A percentile compares a stretch with the other conserved stretches of the same genome.
These are phyloP conservation scores for Colletotrichum sp. DNA, from an alignment of 2,329 filamentous ascomycete genomes.

Conservation along the genomic window DNA sequence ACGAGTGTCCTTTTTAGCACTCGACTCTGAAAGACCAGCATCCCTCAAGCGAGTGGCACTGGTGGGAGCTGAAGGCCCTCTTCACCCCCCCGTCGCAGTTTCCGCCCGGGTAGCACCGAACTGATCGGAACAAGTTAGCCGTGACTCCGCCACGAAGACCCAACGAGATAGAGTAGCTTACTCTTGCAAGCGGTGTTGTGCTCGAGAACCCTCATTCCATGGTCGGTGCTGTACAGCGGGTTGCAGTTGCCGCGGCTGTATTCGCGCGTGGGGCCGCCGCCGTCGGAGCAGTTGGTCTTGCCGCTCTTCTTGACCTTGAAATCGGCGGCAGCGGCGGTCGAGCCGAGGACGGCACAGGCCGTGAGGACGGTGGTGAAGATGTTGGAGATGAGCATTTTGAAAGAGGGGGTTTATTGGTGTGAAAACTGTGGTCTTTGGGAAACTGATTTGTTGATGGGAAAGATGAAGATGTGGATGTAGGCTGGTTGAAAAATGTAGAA, in stretches of 20 bases:
- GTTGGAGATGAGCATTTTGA: background rate
- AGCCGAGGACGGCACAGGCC: background rate
- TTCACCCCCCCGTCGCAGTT: background rate
- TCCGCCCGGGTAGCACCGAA: background rate
- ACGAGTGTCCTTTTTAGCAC: rapidly evolving
- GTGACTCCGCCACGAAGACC: background rate
- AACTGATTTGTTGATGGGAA: background rate
- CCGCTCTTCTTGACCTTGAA: background rate
- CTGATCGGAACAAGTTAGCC: rapidly evolving
- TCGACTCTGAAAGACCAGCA: background rate
- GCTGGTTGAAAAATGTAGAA: background rate
- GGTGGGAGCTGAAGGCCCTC: background rate
- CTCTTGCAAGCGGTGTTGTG: background rate
- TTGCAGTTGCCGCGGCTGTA: background rate
- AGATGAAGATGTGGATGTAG: background rate
- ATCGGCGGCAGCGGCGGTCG: background rate
- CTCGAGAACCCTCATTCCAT: background rate
- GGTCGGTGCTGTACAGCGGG: background rate
- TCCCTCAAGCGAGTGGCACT: background rate
- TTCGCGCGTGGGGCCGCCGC: background rate
- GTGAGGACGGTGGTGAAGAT: background rate
- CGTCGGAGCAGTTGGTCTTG: background rate
- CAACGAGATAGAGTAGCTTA: background rate
- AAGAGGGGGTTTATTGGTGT: rapidly evolving
- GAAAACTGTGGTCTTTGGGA: background rate